A percentile compares a stretch with the other conserved stretches of the same genome.
Evolutionary conservation across 106 monocot genomes (phyloP).

Genomic region (Dendrobium nobile): DNA sequence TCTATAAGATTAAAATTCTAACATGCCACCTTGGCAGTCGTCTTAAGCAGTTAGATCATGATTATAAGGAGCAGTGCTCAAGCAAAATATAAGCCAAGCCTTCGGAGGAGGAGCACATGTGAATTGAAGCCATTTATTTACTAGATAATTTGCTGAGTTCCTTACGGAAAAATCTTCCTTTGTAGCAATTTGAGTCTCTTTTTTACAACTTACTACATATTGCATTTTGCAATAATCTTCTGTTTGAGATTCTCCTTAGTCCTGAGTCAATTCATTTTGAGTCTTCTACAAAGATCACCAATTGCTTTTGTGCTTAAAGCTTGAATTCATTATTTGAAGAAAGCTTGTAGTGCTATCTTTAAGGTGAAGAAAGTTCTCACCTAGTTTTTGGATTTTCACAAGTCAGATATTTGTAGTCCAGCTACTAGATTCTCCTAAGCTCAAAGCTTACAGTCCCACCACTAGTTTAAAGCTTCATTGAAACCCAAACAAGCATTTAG

Average conservation of each 20-base stretch:
- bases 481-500: neutral
- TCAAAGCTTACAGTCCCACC: no score
- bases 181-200: neutral
- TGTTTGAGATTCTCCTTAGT: neutral
- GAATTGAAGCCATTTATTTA: neutral
- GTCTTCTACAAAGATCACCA: neutral
- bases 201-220: neutral
- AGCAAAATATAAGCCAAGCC: neutral
- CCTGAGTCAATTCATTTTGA: neutral
- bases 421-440: neutral
- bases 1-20: neutral
- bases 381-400: neutral
- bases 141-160: neutral
- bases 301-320: neutral
- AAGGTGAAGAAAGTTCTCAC: neutral
- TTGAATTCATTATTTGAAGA: neutral
- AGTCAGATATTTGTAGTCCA: neutral
- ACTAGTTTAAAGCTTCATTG: neutral
- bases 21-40: neutral
- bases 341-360: neutral
- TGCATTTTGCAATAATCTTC: neutral
- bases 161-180: neutral
- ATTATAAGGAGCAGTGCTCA: slow-evolving; percentile 5
- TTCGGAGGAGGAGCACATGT: neutral
- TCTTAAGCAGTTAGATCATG: neutral